Percentiles rank a stretch among this genome's conserved stretches.
These are phyloP conservation scores for Elsinoe perseae DNA, from an alignment of 2,329 filamentous ascomycete genomes.

Conservation along the genomic window DNA sequence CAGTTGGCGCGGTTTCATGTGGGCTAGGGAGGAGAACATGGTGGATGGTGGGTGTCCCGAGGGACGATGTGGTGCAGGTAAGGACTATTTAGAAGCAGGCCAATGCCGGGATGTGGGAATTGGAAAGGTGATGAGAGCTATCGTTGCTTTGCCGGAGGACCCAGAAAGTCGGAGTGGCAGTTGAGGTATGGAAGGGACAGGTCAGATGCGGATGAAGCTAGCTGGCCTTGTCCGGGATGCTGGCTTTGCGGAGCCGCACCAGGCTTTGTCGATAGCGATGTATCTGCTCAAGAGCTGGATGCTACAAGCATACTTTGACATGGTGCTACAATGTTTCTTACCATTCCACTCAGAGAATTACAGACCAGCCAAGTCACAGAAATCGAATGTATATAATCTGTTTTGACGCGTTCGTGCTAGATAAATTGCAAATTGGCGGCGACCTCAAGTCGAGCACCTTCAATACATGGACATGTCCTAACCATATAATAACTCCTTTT, in stretches of 20 bases:
- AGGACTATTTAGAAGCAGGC: neutral
- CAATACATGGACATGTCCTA: too few relatives aligned
- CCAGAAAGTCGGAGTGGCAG: neutral
- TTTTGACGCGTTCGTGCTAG: too few relatives aligned
- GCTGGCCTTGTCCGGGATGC: neutral
- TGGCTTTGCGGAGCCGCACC: neutral
- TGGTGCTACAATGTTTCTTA: too few relatives aligned
- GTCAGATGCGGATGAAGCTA: neutral
- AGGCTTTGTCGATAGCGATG: neutral
- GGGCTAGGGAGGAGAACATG: conserved; percentile 61
- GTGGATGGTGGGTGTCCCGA: conserved; percentile 21
- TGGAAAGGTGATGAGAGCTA: neutral
- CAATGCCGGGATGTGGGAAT: neutral
- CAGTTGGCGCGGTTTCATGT: conserved; percentile 68
- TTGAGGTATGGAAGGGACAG: neutral
- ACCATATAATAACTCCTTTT: too few relatives aligned
- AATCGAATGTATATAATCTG: too few relatives aligned
- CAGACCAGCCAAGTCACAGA: too few relatives aligned
- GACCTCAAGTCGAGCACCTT: too few relatives aligned
- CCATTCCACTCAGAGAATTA: too few relatives aligned
- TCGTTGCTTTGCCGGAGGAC: too few relatives aligned
- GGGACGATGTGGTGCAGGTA: conserved; percentile 13
- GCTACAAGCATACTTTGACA: too few relatives aligned
- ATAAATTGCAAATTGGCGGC: too few relatives aligned
- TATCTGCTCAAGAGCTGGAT: too few relatives aligned